phyloP scores from a whole-genome alignment of 1,284 basidiomycete species.

The Fistulina hepatica region DNA sequence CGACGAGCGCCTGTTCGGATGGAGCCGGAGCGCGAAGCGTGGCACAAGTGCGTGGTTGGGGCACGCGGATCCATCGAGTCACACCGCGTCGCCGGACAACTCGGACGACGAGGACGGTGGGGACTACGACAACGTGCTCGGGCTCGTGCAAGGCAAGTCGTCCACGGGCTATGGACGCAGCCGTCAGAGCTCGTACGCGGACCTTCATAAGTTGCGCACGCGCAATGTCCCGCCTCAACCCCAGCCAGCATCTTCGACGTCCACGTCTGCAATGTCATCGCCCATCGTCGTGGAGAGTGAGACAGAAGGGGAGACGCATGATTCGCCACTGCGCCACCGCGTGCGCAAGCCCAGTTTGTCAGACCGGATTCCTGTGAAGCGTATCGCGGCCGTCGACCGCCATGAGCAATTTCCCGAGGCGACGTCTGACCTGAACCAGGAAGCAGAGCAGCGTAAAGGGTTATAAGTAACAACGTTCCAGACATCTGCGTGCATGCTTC shows the following conservation, averaged over 20 bases:
- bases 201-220: conserved; percentile 59
- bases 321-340: conserved; percentile 34
- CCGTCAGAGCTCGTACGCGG: conserved; percentile 65
- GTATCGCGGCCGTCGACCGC: conserved; percentile 47
- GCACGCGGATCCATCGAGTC: conserved; percentile 46
- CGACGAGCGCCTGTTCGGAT: conserved; percentile 87
- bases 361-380: conserved; percentile 48
- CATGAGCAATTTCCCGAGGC: conserved; percentile 40
- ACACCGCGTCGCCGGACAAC: conserved; percentile 53
- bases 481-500: no score
- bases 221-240: conserved; percentile 19
- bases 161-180: conserved; percentile 40
- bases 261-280: conserved; percentile 12
- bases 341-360: conserved; percentile 51
- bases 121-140: conserved; percentile 71
- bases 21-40: conserved; percentile 62
- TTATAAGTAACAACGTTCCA: no score
- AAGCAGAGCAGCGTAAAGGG: conserved; percentile 40
- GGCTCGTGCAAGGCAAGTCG: conserved; percentile 37
- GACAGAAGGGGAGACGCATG: conserved; percentile 27
- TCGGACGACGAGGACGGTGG: conserved; percentile 71
- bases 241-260: conserved; percentile 5
- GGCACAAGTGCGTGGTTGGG: conserved; percentile 76
- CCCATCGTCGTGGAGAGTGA: conserved; percentile 15
- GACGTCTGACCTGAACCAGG: conserved; percentile 56